Conservation (phyloP, 1,284 basidiomycete genomes). For the Cystobasidium pallidum region DNA sequence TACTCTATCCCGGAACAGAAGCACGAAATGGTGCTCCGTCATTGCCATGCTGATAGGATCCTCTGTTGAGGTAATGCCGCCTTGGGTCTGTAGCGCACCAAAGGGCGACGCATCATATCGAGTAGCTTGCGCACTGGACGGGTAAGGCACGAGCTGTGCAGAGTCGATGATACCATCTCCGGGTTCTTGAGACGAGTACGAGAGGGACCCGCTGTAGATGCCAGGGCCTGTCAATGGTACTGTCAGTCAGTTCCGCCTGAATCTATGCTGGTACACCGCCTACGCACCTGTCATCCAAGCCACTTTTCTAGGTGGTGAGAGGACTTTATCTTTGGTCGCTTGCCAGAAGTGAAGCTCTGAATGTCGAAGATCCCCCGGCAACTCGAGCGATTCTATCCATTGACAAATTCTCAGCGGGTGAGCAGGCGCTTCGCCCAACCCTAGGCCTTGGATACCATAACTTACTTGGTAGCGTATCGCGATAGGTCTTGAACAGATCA, state of each 20-base stretch:
- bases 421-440: slow-evolving; percentile 3
- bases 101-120: slow-evolving; percentile 65
- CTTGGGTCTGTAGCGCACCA: slow-evolving; percentile 48
- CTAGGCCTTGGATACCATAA: slow-evolving; percentile 43
- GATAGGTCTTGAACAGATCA: slow-evolving; percentile 71
- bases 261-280: slow-evolving; percentile 59
- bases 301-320: slow-evolving; percentile 64
- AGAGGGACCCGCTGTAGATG: slow-evolving; percentile 67
- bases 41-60: slow-evolving; percentile 74
- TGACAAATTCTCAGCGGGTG: not conserved
- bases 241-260: not conserved
- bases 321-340: slow-evolving; percentile 52
- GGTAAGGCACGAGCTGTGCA: slow-evolving; percentile 60
- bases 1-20: slow-evolving; percentile 80
- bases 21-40: slow-evolving; percentile 89
- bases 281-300: slow-evolving; percentile 76
- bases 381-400: slow-evolving; percentile 74
- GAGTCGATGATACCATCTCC: slow-evolving; percentile 76
- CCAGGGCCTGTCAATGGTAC: slow-evolving; percentile 64
- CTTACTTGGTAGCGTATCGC: slow-evolving; percentile 78
- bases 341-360: slow-evolving; percentile 78
- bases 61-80: slow-evolving; percentile 52
- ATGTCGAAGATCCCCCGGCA: slow-evolving; percentile 72
- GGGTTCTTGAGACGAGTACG: slow-evolving; percentile 60
- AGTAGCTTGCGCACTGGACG: slow-evolving; percentile 35